A percentile compares a stretch with the other conserved stretches of the same genome.
These are phyloP conservation scores for Suhomyces ambrosiae DNA, from an alignment of 1,139 yeast genomes.

Conservation along the genomic window DNA sequence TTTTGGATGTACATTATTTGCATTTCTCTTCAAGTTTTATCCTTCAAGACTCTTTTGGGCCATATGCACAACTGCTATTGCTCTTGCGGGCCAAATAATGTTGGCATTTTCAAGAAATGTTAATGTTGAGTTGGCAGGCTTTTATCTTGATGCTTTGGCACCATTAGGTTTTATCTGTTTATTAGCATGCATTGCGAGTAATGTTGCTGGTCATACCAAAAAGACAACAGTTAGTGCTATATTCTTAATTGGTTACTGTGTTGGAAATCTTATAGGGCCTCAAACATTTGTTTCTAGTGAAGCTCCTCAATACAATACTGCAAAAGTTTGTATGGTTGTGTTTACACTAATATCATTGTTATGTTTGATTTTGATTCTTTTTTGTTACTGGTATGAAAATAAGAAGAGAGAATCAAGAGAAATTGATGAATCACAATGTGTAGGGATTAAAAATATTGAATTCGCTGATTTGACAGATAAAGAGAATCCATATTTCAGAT, in stretches of 20 bases:
- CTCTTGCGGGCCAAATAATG: conserved; percentile 46
- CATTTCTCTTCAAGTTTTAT: conserved; percentile 14
- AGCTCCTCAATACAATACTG: conserved; percentile 55
- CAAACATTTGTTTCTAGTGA: conserved; percentile 58
- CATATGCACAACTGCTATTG: conserved; percentile 37
- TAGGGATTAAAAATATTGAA: conserved; percentile 50
- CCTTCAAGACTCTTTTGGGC: conserved; percentile 43
- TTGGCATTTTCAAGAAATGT: conserved; percentile 44
- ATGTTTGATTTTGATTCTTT: conserved; percentile 26
- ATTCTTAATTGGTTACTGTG: conserved; percentile 62
- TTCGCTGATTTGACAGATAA: conserved; percentile 65
- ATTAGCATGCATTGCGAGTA: conserved; percentile 52
- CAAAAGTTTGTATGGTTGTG: conserved; percentile 48
- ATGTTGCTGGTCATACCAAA: conserved; percentile 73
- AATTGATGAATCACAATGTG: conserved; percentile 21
- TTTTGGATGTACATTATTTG: conserved; percentile 40
- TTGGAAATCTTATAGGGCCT: conserved; percentile 73
- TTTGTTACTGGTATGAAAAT: conserved; percentile 43
- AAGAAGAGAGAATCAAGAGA: conserved; percentile 34
- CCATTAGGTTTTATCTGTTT: conserved; percentile 51
- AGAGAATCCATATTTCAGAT: conserved; percentile 66
- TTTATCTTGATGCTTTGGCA: conserved; percentile 19
- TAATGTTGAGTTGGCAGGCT: conserved; percentile 16
- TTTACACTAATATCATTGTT: conserved; percentile 36
- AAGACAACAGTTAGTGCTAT: conserved; percentile 62